Evolutionary conservation across 192 early-diverging fungal species (phyloP).

Genomic region (Coemansia sp.): DNA sequence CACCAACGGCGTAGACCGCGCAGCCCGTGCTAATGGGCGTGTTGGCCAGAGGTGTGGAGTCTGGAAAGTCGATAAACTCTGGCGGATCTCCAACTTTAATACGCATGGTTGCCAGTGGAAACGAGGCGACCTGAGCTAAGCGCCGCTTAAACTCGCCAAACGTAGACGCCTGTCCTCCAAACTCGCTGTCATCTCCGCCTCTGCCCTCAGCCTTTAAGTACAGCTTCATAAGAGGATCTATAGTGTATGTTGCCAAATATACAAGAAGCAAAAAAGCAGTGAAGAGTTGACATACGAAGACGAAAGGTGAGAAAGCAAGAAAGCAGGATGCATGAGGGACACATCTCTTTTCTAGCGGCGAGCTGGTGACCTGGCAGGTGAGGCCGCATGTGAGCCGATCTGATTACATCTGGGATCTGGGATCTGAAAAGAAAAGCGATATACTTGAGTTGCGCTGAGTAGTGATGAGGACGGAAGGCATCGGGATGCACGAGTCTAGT

Average conservation of each 20-base stretch:
- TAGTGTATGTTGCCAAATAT: neutral
- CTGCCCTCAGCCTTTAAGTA: constrained; percentile 10
- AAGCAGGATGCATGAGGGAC: neutral
- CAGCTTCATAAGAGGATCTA: constrained; percentile 5
- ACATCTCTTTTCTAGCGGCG: neutral
- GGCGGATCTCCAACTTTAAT: constrained; percentile 38
- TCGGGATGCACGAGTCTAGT: neutral
- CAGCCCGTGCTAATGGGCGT: constrained; percentile 11
- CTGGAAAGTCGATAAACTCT: constrained; percentile 13
- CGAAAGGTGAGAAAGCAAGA: neutral
- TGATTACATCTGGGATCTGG: neutral
- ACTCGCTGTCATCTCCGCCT: constrained; percentile 2
- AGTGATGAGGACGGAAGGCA: neutral
- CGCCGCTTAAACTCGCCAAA: constrained; percentile 33
- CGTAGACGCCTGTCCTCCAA: neutral
- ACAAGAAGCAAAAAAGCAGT: neutral
- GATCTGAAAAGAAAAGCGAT: neutral
- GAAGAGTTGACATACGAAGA: neutral
- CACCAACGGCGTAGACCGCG: neutral
- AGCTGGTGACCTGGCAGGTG: neutral
- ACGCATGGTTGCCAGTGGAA: constrained; percentile 7
- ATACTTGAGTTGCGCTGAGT: neutral
- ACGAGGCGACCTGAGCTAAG: constrained; percentile 12
- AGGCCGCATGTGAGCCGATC: neutral
- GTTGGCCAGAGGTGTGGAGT: constrained; percentile 19